Evolutionary conservation across 1,284 basidiomycete genomes (phyloP).

Genomic region (Stygiomarasmius scandens): DNA sequence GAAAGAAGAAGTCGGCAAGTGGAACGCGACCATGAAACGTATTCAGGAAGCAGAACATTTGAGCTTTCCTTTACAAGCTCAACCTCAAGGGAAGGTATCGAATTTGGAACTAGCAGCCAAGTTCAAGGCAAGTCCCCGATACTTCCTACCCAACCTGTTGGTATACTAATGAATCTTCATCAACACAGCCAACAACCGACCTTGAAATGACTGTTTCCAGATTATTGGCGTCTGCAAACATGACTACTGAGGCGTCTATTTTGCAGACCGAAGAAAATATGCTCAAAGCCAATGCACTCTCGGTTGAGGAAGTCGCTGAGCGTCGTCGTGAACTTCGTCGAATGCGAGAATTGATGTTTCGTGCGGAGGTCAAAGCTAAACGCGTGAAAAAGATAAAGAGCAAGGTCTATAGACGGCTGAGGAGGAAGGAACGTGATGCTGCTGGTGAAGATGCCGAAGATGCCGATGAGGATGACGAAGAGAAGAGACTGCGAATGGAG

Average conservation of each 20-base stretch:
- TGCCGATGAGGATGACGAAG: conserved; percentile 60
- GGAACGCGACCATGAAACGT: conserved; percentile 88
- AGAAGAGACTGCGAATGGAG: conserved; percentile 71
- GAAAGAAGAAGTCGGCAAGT: conserved; percentile 91
- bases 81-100: conserved; percentile 60
- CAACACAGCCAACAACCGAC: conserved; percentile 70
- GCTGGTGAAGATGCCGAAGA: conserved; percentile 54
- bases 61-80: conserved; percentile 86
- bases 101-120: conserved; percentile 79
- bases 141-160: background rate
- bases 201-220: conserved; percentile 80
- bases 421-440: conserved; percentile 72
- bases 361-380: conserved; percentile 90
- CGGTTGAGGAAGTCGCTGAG: conserved; percentile 80
- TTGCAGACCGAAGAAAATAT: conserved; percentile 69
- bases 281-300: conserved; percentile 79
- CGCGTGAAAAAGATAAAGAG: conserved; percentile 95
- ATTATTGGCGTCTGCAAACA: conserved; percentile 75
- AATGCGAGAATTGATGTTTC: conserved; percentile 93
- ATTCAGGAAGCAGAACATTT: conserved; percentile 91
- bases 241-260: conserved; percentile 77
- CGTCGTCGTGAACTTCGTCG: conserved; percentile 82
- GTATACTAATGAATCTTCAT: background rate
- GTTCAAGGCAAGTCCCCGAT: conserved; percentile 62
- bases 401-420: conserved; percentile 88